These are phyloP conservation scores for Trichophaea hybrida DNA, from an alignment of 2,329 filamentous ascomycete genomes.

Conservation along the genomic window DNA sequence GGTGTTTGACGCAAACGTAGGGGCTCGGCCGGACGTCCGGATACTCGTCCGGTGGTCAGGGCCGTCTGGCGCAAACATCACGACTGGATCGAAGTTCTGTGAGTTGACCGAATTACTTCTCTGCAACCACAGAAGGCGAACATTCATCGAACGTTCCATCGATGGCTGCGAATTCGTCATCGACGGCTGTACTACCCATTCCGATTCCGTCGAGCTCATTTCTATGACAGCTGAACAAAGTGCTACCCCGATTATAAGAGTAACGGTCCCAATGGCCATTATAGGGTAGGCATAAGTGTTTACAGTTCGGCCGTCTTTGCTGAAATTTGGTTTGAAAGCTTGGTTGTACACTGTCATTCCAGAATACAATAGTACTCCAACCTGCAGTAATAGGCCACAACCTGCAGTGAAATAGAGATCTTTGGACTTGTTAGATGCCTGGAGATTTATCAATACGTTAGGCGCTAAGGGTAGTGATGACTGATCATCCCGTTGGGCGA, in stretches of 20 bases:
- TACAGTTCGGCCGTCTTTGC: neutral
- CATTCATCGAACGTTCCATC: neutral
- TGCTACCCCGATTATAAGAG: neutral
- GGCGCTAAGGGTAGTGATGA: conserved; percentile 9
- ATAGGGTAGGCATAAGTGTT: conserved; percentile 27
- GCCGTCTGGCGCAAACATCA: conserved; percentile 14
- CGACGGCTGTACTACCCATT: conserved; percentile 2
- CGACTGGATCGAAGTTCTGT: conserved; percentile 25
- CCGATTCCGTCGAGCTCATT: neutral
- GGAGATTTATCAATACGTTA: conserved; percentile 21
- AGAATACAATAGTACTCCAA: conserved; percentile 20
- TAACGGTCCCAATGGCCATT: neutral
- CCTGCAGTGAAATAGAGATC: conserved; percentile 20
- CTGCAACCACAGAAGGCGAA: conserved; percentile 23
- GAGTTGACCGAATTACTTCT: conserved; percentile 19
- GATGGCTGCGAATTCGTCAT: neutral
- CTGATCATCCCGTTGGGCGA: neutral
- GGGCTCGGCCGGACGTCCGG: neutral
- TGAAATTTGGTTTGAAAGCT: neutral
- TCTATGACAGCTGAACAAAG: conserved; percentile 1
- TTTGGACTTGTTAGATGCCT: neutral
- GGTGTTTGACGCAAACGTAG: neutral
- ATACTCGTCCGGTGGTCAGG: neutral
- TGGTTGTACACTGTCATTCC: conserved; percentile 5
- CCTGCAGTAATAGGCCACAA: conserved; percentile 22